Evolutionary conservation across 106 monocot genomes (phyloP).

Genomic region (Dendrobium chrysotoxum): DNA sequence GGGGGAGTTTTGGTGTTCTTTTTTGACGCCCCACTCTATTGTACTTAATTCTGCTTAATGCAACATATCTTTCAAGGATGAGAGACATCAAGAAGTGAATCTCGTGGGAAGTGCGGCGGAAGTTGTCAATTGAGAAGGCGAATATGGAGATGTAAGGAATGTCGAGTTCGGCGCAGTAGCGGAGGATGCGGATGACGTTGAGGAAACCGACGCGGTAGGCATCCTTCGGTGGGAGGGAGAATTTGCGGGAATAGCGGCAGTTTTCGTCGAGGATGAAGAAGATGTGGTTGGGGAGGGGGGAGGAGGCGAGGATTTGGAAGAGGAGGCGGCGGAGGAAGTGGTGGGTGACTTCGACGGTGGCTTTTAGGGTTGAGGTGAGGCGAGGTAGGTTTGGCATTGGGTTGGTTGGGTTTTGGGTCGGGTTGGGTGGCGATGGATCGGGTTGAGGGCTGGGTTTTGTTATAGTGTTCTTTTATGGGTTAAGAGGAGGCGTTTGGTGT

Average conservation of each 20-base stretch:
- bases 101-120: conserved; percentile 18
- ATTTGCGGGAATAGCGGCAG: conserved; percentile 28
- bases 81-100: conserved; percentile 23
- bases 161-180: conserved; percentile 38
- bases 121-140: conserved; percentile 52
- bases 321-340: conserved; percentile 16
- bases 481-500: not conserved
- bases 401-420: not conserved
- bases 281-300: conserved; percentile 34
- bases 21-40: no score
- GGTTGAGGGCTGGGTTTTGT: not conserved
- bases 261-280: conserved; percentile 50
- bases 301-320: conserved; percentile 24
- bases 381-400: not conserved
- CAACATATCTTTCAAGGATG: no score
- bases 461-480: not conserved
- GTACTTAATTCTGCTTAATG: no score
- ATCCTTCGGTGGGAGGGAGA: conserved; percentile 7
- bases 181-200: conserved; percentile 18
- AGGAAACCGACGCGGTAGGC: conserved; percentile 21
- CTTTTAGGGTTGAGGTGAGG: not conserved
- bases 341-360: not conserved
- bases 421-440: not conserved
- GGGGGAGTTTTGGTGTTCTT: no score
- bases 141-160: conserved; percentile 26